phyloP scores from a whole-genome alignment of 2,329 filamentous ascomycete genomes.

The Phialophora macrospora region DNA sequence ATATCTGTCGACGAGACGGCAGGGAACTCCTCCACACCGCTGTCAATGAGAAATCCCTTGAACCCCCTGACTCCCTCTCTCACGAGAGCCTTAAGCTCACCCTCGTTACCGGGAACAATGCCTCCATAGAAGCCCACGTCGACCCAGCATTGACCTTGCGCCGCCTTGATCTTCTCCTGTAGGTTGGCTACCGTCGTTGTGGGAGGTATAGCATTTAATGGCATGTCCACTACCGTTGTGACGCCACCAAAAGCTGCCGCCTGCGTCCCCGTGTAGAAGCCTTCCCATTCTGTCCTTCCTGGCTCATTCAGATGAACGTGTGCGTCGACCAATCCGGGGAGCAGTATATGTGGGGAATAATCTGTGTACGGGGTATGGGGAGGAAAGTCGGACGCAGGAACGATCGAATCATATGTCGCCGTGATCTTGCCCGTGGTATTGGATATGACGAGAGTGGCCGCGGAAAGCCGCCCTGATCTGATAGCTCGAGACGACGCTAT shows the following conservation, averaged over 20 bases:
- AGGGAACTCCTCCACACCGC: constrained; percentile 94
- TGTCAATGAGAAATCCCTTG: constrained; percentile 97
- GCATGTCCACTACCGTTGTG: constrained; percentile 97
- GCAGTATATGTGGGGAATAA: constrained; percentile 80
- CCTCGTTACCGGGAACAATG: constrained; percentile 84
- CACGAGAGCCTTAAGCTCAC: constrained; percentile 78
- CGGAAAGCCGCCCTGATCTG: constrained; percentile 74
- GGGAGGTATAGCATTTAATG: constrained; percentile 92
- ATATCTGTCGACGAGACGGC: constrained; percentile 83
- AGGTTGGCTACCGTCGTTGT: constrained; percentile 87
- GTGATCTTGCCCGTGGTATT: constrained; percentile 81
- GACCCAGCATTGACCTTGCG: constrained; percentile 89
- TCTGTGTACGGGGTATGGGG: constrained; percentile 74
- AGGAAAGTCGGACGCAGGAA: constrained; percentile 78
- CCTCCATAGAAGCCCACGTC: constrained; percentile 99
- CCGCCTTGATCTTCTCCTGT: constrained; percentile 82
- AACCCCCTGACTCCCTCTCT: constrained; percentile 88
- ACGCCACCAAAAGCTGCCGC: constrained; percentile 95
- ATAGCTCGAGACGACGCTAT: constrained; percentile 84
- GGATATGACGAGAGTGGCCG: constrained; percentile 83
- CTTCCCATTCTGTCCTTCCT: constrained; percentile 96
- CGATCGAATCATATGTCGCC: constrained; percentile 71
- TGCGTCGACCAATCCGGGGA: constrained; percentile 92
- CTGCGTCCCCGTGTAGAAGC: constrained; percentile 91
- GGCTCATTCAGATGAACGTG: constrained; percentile 98